phyloP scores from a whole-genome alignment of 371 early-diverging fungal genomes.

The Mortierella sp. region DNA sequence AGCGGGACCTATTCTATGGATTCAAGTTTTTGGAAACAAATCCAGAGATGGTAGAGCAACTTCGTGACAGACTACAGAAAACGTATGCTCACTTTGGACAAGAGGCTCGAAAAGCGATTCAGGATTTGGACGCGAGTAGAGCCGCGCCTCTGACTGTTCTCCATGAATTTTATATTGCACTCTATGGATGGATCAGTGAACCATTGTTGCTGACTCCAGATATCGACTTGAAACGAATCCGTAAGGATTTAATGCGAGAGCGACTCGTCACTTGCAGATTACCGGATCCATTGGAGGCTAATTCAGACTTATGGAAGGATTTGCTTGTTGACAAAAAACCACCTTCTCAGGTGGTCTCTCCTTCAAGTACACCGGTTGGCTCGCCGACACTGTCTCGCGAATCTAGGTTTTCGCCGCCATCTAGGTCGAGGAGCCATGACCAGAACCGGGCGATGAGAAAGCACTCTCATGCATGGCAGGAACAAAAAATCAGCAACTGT shows the following conservation, averaged over 20 bases:
- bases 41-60: slow-evolving; percentile 59
- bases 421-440: neutral
- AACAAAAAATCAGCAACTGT: slow-evolving; percentile 43
- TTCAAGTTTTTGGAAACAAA: slow-evolving; percentile 64
- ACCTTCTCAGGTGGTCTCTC: neutral
- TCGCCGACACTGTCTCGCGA: neutral
- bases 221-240: slow-evolving; percentile 56
- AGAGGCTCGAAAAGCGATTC: slow-evolving; percentile 44
- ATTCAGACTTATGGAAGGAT: slow-evolving; percentile 61
- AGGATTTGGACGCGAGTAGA: slow-evolving; percentile 12
- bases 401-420: neutral
- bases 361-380: neutral
- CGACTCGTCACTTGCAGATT: slow-evolving; percentile 56
- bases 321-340: slow-evolving; percentile 35
- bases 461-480: slow-evolving; percentile 48
- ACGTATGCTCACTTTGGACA: slow-evolving; percentile 64
- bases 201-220: slow-evolving; percentile 53
- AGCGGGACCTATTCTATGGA: slow-evolving; percentile 59
- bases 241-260: slow-evolving; percentile 57
- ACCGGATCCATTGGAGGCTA: slow-evolving; percentile 53
- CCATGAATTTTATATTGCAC: slow-evolving; percentile 68
- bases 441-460: slow-evolving; percentile 25
- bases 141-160: slow-evolving; percentile 47
- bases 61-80: slow-evolving; percentile 63
- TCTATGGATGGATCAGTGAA: slow-evolving; percentile 75